A percentile compares a stretch with the other conserved stretches of the same genome.
phyloP scores from a whole-genome alignment of 371 early-diverging fungal species.

The Encephalitozoon cuniculi region DNA sequence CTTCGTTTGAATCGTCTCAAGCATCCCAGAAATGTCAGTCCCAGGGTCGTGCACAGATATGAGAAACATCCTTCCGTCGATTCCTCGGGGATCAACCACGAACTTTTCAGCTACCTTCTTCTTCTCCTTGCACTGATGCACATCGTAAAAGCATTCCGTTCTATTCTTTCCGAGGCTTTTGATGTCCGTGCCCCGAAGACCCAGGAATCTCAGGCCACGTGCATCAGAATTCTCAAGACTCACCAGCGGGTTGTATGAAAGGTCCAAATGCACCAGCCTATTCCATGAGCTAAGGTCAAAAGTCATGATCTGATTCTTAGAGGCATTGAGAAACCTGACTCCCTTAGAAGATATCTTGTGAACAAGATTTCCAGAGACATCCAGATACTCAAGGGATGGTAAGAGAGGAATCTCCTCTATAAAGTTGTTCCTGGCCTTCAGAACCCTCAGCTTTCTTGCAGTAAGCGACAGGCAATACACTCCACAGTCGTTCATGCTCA shows the following conservation, averaged over 20 bases:
- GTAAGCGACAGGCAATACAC: neutral
- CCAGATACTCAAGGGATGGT: neutral
- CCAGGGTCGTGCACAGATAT: neutral
- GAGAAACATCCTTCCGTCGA: neutral
- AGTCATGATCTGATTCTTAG: neutral
- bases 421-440: neutral
- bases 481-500: neutral
- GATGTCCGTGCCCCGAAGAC: neutral
- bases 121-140: neutral
- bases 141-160: neutral
- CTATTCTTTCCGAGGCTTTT: neutral
- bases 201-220: neutral
- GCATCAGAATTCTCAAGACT: neutral
- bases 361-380: neutral
- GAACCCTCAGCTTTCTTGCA: neutral
- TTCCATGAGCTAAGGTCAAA: neutral
- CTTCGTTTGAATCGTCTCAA: neutral
- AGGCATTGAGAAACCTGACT: neutral
- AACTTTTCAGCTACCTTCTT: neutral
- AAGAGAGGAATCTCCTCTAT: neutral
- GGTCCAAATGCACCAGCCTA: neutral
- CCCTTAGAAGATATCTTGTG: neutral
- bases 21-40: neutral
- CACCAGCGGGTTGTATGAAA: neutral
- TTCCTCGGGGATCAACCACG: neutral